These are phyloP conservation scores for Lichina pygmaea DNA, from an alignment of 495 filamentous ascomycete species.

Conservation along the genomic window DNA sequence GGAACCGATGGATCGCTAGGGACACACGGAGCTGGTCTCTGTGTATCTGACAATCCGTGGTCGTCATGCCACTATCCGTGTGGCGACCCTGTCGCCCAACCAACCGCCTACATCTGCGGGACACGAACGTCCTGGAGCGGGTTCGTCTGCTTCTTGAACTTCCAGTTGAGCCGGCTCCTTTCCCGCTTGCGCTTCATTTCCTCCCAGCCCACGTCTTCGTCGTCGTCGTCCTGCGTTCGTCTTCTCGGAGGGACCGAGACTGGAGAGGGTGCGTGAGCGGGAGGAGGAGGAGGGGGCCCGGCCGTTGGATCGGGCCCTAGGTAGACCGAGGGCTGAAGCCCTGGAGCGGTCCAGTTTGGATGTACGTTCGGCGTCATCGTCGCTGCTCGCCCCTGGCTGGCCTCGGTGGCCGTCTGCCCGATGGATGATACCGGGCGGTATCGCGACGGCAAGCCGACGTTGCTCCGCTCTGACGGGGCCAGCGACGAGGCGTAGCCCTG, in stretches of 20 bases:
- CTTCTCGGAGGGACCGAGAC: not conserved
- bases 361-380: constrained; percentile 21
- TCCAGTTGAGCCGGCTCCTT: constrained; percentile 51
- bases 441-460: constrained; percentile 66
- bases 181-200: constrained; percentile 69
- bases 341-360: not conserved
- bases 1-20: too few species aligned
- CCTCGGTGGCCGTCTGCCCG: constrained; percentile 14
- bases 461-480: constrained; percentile 84
- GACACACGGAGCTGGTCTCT: too few species aligned
- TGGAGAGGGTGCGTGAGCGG: too few species aligned
- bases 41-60: too few species aligned
- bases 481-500: constrained; percentile 45
- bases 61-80: too few species aligned
- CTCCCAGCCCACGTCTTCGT: constrained; percentile 68
- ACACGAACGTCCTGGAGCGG: not conserved
- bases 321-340: constrained; percentile 5
- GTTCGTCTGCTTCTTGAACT: constrained; percentile 26
- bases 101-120: not conserved
- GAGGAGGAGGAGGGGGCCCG: not conserved
- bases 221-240: constrained; percentile 20
- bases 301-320: constrained; percentile 8
- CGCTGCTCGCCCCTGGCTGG: constrained; percentile 17
- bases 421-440: constrained; percentile 62
- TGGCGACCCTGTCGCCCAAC: too few species aligned